A percentile compares a stretch with the other conserved stretches of the same genome.
These are phyloP conservation scores for Mesotaenium endlicherianum DNA, from an alignment of 139 green algal species.

Conservation along the genomic window DNA sequence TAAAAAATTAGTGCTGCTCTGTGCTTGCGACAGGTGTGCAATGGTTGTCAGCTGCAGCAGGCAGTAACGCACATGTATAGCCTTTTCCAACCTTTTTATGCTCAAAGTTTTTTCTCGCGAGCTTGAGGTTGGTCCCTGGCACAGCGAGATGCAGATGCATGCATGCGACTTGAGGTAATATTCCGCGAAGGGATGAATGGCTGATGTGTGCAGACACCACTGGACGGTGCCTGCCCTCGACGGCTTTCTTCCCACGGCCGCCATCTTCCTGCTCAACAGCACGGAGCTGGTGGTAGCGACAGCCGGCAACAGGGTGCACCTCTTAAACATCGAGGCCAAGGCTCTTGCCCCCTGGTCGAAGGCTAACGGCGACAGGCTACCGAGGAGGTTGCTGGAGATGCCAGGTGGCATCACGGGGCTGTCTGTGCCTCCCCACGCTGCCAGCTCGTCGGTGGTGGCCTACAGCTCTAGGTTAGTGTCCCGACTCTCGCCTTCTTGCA, in stretches of 20 bases:
- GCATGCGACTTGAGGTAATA: no score
- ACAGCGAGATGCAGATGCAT: no score
- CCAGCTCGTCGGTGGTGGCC: neutral
- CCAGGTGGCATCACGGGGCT: conserved; percentile 38
- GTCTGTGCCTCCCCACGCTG: neutral
- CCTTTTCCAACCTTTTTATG: no score
- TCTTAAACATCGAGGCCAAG: conserved; percentile 16
- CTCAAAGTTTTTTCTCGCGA: no score
- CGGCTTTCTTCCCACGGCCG: conserved; percentile 13
- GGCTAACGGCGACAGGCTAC: neutral
- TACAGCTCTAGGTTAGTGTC: conserved; percentile 34
- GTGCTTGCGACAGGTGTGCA: no score
- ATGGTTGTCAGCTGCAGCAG: no score
- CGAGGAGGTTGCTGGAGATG: conserved; percentile 25
- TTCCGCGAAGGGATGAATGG: no score
- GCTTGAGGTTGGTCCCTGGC: no score
- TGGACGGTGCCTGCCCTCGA: conserved; percentile 15
- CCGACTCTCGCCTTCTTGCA: no score
- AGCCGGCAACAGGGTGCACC: conserved; percentile 13
- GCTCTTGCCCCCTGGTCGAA: conserved; percentile 27
- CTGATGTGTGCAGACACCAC: conserved; percentile 42
- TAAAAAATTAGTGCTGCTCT: no score
- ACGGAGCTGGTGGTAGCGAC: conserved; percentile 23
- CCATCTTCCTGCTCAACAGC: conserved; percentile 22
- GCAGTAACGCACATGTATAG: no score